phyloP scores from a whole-genome alignment of 2,329 filamentous ascomycete species.

The Blastomyces silverae region DNA sequence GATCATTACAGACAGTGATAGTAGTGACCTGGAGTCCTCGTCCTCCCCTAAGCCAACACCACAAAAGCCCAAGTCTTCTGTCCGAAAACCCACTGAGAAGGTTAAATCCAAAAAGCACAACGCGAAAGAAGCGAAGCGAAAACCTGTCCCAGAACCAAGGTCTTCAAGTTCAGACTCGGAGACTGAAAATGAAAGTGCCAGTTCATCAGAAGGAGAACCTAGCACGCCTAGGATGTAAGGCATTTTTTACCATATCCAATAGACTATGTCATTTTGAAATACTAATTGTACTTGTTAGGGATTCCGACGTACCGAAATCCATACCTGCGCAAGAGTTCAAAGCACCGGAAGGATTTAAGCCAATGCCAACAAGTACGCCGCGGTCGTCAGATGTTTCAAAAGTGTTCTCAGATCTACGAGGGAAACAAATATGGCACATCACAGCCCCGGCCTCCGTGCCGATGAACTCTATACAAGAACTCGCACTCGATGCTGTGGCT shows the following conservation, averaged over 20 bases:
- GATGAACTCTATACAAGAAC: constrained; percentile 40
- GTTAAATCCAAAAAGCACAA: constrained; percentile 19
- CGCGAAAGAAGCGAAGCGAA: constrained; percentile 5
- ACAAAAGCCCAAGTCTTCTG: constrained; percentile 12
- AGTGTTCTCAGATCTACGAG: constrained; percentile 35
- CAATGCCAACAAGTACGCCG: constrained; percentile 30
- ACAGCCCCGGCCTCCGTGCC: constrained; percentile 42
- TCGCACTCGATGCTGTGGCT: constrained; percentile 38
- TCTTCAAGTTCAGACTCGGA: constrained; percentile 22
- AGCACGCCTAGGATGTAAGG: neutral
- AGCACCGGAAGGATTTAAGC: constrained; percentile 40
- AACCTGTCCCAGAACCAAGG: constrained; percentile 10
- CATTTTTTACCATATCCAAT: neutral
- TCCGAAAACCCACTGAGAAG: constrained; percentile 8
- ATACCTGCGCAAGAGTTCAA: constrained; percentile 36
- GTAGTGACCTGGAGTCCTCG: constrained; percentile 14
- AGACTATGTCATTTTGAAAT: neutral
- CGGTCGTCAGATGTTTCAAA: constrained; percentile 31
- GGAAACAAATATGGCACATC: constrained; percentile 46
- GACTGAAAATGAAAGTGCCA: constrained; percentile 19
- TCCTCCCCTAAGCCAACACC: constrained; percentile 14
- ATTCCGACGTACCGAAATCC: constrained; percentile 11
- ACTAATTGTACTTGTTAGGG: constrained; percentile 19
- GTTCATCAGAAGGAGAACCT: neutral
- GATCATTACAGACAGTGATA: constrained; percentile 23